Percentiles rank a stretch among this genome's conserved stretches.
Evolutionary conservation across 768 basidiomycete genomes (phyloP).

Genomic region (Gymnopilus dilepis): DNA sequence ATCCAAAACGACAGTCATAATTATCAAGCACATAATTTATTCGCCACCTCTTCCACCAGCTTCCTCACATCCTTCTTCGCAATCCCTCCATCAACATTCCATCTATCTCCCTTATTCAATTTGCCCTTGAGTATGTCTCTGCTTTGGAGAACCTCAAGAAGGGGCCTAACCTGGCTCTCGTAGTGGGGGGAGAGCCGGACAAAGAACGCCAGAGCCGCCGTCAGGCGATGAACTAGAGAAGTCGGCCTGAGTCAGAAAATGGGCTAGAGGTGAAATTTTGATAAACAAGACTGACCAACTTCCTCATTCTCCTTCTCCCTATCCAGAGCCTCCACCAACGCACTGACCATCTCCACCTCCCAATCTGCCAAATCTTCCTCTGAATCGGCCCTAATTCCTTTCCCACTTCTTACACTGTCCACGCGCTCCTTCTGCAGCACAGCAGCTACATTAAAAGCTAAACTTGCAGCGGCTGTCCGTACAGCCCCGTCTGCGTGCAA

Average conservation of each 20-base stretch:
- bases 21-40: constrained; percentile 42
- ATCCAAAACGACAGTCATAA: no score
- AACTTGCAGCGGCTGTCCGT: constrained; percentile 79
- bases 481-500: constrained; percentile 72
- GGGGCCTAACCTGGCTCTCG: constrained; percentile 51
- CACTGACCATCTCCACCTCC: constrained; percentile 85
- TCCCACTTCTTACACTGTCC: constrained; percentile 37
- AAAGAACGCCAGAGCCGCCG: constrained; percentile 78
- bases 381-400: constrained; percentile 35
- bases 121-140: constrained; percentile 62
- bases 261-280: not conserved
- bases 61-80: constrained; percentile 69
- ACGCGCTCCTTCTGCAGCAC: constrained; percentile 67
- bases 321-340: constrained; percentile 78
- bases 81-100: constrained; percentile 55
- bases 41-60: constrained; percentile 68
- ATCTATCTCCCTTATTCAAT: constrained; percentile 48
- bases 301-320: constrained; percentile 79
- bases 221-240: constrained; percentile 75
- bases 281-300: constrained; percentile 59
- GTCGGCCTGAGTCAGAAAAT: constrained; percentile 6
- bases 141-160: constrained; percentile 77
- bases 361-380: constrained; percentile 75
- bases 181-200: constrained; percentile 77
- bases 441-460: constrained; percentile 78